Base-by-base conservation (phyloP, 495 filamentous ascomycete species). In the Neurospora sp. region DNA sequence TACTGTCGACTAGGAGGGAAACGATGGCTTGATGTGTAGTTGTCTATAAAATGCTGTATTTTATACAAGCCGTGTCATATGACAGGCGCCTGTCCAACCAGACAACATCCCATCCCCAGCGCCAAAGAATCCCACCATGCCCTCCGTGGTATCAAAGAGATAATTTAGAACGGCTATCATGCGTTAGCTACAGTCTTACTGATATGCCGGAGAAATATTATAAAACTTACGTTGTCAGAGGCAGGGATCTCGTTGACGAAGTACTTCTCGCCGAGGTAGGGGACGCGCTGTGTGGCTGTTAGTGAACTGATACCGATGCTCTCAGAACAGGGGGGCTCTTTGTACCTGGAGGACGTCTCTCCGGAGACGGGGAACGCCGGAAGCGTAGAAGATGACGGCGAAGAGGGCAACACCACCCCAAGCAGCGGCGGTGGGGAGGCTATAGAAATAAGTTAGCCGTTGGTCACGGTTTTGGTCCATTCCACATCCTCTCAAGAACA, bases 331-430 rank as follows among this genome's bases (percentile, higher is more conserved):
- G 28, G 48, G 2, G 28, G 7, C 1, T 28, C 3, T 19, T 70
- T 74, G n/a, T 77, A 82, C 83, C 79, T 78, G 78, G n/a, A 87
- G 81, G 78, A 91, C 86, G 74, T 91, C 89, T 24, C 77, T 72
- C 77, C 85, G 78, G 73, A 91, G 82, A 39, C 78, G 77, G 54
- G 89, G 89, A 37, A 91, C 86, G 71, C 87, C 88, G 34, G 87
- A 88, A 78, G 88, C 86, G 79, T 84, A 88, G 84, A 82, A 90
- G 75, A 91, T 83, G 72, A 87, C 85, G 76, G 84, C 83, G 77
- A 89, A 83, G 72, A 88, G 84, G 69, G 85, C 88, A 42, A 86
- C 85, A 54, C 82, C 85, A 71, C 87, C 88, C 78, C 90, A 89
- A 15, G 80, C 79, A 69, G 54, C 54, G 54, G 54, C 1, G 13